These are phyloP conservation scores for Aspergillus udagawae DNA, from an alignment of 2,329 filamentous ascomycete genomes.

Conservation along the genomic window DNA sequence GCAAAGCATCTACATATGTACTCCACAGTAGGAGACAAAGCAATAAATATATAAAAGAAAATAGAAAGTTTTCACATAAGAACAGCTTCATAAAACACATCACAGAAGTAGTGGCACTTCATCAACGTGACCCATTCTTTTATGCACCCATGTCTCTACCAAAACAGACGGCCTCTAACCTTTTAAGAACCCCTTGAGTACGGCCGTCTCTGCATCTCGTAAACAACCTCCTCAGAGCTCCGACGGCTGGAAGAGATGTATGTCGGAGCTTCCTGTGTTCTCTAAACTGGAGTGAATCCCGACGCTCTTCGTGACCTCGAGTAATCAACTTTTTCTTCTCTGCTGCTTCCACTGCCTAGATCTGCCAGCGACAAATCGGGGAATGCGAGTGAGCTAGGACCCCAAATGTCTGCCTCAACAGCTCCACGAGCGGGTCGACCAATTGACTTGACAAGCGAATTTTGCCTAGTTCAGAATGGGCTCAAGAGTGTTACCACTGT, in stretches of 20 bases:
- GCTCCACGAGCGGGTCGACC: slow-evolving; percentile 9
- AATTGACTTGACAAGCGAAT: slow-evolving; percentile 8
- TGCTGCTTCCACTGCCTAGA: slow-evolving; percentile 13
- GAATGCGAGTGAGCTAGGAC: slow-evolving; percentile 1
- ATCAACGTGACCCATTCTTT: slow-evolving; percentile 19
- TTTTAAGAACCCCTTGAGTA: slow-evolving; percentile 2
- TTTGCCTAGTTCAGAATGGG: slow-evolving; percentile 38
- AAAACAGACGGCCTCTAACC: slow-evolving; percentile 8
- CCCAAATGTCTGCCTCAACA: slow-evolving; percentile 11
- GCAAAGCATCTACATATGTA: slow-evolving; percentile 22
- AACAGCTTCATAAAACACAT: slow-evolving; percentile 33
- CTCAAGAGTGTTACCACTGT: slow-evolving; percentile 46
- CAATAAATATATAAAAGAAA: slow-evolving; percentile 19
- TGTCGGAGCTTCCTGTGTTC: slow-evolving; percentile 23
- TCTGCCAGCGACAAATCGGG: slow-evolving; percentile 17
- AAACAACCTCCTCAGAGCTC: slow-evolving; percentile 4
- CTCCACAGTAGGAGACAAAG: slow-evolving; percentile 18
- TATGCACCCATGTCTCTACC: slow-evolving; percentile 11
- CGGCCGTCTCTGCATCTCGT: neutral
- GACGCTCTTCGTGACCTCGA: slow-evolving; percentile 26
- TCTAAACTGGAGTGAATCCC: slow-evolving; percentile 30
- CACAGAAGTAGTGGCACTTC: slow-evolving; percentile 27
- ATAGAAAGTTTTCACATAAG: slow-evolving; percentile 21
- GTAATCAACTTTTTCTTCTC: slow-evolving; percentile 22
- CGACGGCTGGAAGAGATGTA: slow-evolving; percentile 13